A percentile compares a stretch with the other conserved stretches of the same genome.
Evolutionary conservation across 306 rosid genomes (phyloP).

Genomic region (Biancaea sappan): DNA sequence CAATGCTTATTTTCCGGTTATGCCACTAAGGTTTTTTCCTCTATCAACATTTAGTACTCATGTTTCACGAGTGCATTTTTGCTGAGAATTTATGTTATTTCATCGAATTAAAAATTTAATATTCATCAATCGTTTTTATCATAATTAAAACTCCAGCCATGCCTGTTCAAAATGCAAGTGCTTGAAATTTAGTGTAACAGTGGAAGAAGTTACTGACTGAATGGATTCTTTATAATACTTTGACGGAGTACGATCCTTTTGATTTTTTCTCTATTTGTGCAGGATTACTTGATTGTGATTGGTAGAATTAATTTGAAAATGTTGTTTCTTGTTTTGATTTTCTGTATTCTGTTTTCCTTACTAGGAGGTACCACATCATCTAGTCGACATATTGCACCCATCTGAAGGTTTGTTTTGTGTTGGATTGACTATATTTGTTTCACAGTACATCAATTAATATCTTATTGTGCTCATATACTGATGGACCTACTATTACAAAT

Average conservation of each 20-base stretch:
- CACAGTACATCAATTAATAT: neutral
- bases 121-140: neutral
- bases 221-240: neutral
- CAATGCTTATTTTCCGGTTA: neutral
- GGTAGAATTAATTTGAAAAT: slow-evolving; percentile 4
- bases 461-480: slow-evolving; percentile 20
- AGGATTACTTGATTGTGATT: neutral
- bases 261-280: neutral
- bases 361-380: slow-evolving; percentile 90
- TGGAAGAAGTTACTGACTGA: neutral
- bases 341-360: slow-evolving; percentile 30
- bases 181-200: neutral
- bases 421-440: slow-evolving; percentile 26
- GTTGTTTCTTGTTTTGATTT: slow-evolving; percentile 21
- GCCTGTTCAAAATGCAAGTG: neutral
- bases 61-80: neutral
- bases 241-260: neutral
- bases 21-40: neutral
- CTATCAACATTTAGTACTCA: neutral
- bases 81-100: neutral
- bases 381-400: slow-evolving; percentile 75
- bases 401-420: slow-evolving; percentile 68
- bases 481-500: no score
- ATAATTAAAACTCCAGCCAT: neutral
- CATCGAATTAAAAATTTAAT: neutral